phyloP scores from a whole-genome alignment of 306 rosid genomes.

The Cicer chorassanicum region DNA sequence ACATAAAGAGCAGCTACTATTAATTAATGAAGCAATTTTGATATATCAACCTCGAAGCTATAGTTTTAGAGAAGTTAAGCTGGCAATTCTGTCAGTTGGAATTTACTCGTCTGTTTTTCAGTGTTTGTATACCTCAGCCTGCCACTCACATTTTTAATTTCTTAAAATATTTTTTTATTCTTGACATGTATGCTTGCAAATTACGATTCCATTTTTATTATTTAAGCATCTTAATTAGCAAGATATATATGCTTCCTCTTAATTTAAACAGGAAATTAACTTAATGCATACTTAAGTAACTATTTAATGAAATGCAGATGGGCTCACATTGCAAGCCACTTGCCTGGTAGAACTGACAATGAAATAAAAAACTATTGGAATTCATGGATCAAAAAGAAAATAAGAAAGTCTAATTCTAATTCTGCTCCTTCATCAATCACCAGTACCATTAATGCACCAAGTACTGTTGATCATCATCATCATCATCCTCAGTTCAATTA shows the following conservation, averaged over 20 bases:
- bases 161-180: not conserved
- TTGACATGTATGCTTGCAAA: constrained; percentile 43
- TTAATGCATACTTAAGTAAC: too few relatives aligned
- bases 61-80: constrained; percentile 50
- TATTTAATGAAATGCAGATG: constrained; percentile 58
- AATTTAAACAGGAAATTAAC: too few relatives aligned
- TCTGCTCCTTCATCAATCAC: constrained; percentile 49
- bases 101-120: constrained; percentile 46
- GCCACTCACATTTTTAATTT: constrained; percentile 1
- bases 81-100: constrained; percentile 54
- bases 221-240: constrained; percentile 22
- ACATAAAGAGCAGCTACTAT: not conserved
- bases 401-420: constrained; percentile 64
- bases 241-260: too few relatives aligned
- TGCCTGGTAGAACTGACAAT: constrained; percentile 96
- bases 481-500: constrained; percentile 58
- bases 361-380: constrained; percentile 99
- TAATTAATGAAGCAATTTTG: constrained; percentile 1
- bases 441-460: constrained; percentile 7
- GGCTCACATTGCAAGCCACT: constrained; percentile 98
- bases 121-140: constrained; percentile 16
- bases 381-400: constrained; percentile 97
- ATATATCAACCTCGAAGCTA: constrained; percentile 38
- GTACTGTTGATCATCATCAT: constrained; percentile 38
- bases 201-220: constrained; percentile 8